Conservation (phyloP, 306 rosid genomes). For the Prinsepia uniflora region DNA sequence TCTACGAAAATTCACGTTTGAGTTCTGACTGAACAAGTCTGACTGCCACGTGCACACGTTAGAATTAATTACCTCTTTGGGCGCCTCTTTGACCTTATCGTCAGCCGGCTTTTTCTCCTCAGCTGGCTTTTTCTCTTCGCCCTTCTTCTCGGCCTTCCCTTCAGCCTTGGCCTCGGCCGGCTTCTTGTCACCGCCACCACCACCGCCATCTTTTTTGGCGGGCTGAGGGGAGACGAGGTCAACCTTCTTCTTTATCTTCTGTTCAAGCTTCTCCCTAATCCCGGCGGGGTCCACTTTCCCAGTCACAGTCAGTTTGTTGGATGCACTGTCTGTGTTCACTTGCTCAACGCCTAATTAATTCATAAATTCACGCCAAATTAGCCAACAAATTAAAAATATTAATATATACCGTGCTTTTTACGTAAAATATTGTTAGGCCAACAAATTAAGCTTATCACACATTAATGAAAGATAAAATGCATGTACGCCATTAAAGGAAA, state of each 20-base stretch:
- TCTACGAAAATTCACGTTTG: background rate
- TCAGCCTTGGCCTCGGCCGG: slow-evolving; percentile 19
- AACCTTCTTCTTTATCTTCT: slow-evolving; percentile 62
- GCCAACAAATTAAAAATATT: background rate
- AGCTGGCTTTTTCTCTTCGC: slow-evolving; percentile 49
- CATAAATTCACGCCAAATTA: background rate
- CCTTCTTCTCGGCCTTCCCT: slow-evolving; percentile 40
- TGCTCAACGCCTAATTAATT: slow-evolving; percentile 53
- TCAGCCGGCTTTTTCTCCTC: slow-evolving; percentile 27
- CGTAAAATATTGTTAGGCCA: background rate
- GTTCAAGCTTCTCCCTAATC: slow-evolving; percentile 47
- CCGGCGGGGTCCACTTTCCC: slow-evolving; percentile 57
- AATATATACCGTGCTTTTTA: slow-evolving; percentile 1
- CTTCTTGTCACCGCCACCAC: slow-evolving; percentile 27
- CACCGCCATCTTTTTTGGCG: slow-evolving; percentile 50
- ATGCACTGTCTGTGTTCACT: slow-evolving; percentile 48
- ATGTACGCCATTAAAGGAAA: background rate
- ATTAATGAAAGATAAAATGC: background rate
- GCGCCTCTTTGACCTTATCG: slow-evolving; percentile 42
- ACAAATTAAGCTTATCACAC: background rate
- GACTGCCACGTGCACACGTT: background rate
- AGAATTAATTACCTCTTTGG: slow-evolving; percentile 6
- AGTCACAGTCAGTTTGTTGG: slow-evolving; percentile 56
- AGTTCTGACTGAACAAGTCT: background rate
- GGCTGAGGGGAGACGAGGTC: slow-evolving; percentile 65